phyloP scores from a whole-genome alignment of 257 asterid species.

The Nicotiana noctiflora region DNA sequence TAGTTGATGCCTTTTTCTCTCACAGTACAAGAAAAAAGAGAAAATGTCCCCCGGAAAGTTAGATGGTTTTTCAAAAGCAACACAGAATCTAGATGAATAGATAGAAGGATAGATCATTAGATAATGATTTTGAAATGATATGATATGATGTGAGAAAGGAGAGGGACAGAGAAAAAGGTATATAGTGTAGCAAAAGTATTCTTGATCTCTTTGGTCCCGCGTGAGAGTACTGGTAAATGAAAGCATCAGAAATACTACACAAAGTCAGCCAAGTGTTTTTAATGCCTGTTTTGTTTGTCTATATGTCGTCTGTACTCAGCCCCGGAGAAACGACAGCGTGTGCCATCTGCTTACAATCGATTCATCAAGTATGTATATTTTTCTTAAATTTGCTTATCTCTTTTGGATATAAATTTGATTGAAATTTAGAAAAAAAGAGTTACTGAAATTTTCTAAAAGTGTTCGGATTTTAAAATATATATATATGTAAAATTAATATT shows the following conservation, averaged over 20 bases:
- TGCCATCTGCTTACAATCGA: conserved; percentile 96
- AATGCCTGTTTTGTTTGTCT: conserved; percentile 42
- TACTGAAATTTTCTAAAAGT: too few relatives aligned
- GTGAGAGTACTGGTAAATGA: too few relatives aligned
- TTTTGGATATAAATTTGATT: too few relatives aligned
- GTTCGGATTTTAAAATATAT: too few relatives aligned
- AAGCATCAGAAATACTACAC: not conserved
- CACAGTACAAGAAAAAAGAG: conserved; percentile 7
- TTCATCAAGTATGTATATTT: conserved; percentile 73
- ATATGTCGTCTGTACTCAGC: conserved; percentile 43
- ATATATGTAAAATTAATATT: too few relatives aligned
- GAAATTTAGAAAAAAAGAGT: too few relatives aligned
- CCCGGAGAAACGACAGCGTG: conserved; percentile 98
- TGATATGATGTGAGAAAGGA: conserved; percentile 20
- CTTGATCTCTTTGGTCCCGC: conserved; percentile 4
- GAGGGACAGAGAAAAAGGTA: conserved; percentile 9
- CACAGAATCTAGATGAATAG: conserved; percentile 21
- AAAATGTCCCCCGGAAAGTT: conserved; percentile 46
- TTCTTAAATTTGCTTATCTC: too few relatives aligned
- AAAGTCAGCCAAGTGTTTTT: conserved; percentile 55
- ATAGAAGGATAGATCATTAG: conserved; percentile 47
- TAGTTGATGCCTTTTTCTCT: not conserved
- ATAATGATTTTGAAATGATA: conserved; percentile 80
- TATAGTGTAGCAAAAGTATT: conserved; percentile 4
- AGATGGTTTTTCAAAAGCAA: conserved; percentile 20